Evolutionary conservation across 2,329 filamentous ascomycete genomes (phyloP).

Genomic region (Monosporascus sp.): DNA sequence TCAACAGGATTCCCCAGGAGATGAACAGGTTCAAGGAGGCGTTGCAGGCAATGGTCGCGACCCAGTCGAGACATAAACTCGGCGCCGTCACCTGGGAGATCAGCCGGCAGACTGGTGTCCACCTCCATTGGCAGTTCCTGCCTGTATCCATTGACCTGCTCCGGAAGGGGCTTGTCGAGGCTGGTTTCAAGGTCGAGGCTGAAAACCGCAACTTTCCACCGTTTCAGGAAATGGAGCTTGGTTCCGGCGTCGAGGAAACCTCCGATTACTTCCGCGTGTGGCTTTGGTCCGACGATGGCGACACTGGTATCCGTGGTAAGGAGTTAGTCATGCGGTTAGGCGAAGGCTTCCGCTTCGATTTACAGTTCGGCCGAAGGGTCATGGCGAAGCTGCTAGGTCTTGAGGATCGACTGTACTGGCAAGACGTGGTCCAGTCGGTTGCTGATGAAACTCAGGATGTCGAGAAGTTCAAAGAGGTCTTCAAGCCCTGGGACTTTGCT

Average conservation of each 20-base stretch:
- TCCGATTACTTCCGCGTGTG: constrained; percentile 76
- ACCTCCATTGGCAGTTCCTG: constrained; percentile 90
- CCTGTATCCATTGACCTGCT: constrained; percentile 67
- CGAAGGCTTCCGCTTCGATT: constrained; percentile 70
- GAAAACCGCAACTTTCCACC: constrained; percentile 61
- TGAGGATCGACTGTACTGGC: constrained; percentile 77
- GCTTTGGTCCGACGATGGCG: constrained; percentile 62
- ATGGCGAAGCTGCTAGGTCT: constrained; percentile 81
- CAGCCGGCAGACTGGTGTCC: constrained; percentile 72
- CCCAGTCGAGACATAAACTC: constrained; percentile 50
- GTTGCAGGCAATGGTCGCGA: constrained; percentile 73
- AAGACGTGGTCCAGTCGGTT: constrained; percentile 70
- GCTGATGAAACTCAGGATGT: constrained; percentile 77
- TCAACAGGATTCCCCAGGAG: constrained; percentile 62
- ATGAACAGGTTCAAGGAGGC: constrained; percentile 77
- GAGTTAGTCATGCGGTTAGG: constrained; percentile 71
- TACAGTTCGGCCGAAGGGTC: constrained; percentile 85
- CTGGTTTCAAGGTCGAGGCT: constrained; percentile 81
- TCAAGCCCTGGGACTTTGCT: constrained; percentile 84
- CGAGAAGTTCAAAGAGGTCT: constrained; percentile 72
- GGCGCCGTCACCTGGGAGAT: constrained; percentile 93
- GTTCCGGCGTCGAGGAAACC: constrained; percentile 42
- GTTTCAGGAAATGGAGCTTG: constrained; percentile 43
- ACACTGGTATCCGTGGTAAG: constrained; percentile 55
- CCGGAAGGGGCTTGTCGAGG: constrained; percentile 70